Base-by-base conservation (phyloP, 2,329 filamentous ascomycete genomes). In the Pyricularia pennisetigena region DNA sequence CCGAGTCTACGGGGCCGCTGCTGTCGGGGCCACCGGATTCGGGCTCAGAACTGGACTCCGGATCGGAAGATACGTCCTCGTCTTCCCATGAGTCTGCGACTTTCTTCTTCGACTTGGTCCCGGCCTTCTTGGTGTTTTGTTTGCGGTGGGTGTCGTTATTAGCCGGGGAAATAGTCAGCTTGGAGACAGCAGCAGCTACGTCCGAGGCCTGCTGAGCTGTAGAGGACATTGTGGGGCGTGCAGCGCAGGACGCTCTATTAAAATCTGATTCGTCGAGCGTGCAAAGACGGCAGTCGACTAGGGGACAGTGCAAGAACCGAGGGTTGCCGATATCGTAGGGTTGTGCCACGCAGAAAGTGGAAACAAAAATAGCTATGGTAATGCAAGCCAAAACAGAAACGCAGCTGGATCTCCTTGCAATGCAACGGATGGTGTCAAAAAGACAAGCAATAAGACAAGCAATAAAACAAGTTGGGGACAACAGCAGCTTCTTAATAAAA, bases 21-120 rank as follows among this genome's bases (percentile, higher is more conserved):
- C 71, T 24, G 28, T 75, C 73, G 62, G 73, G 69, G 63, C 75
- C 74, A 74, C 72, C 24, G 59, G 24, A 61, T 49, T 64, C 59
- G 57, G 66, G 16, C 16, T 67, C 66, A 26, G 59, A 49, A 24
- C 28, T 30, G 10, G 29, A 32, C 24, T 82, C 81, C 14, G 82
- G 79, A 20, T 78, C 78, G 7, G 81, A 79, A 23, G 79, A 82
- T 41, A 82, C 78, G 35, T 84, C 82, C 68, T 91, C 91, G 73
- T 95, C 90, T 78, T 93, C 90, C 91, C 91, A 94, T 62, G 89
- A 92, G 71, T 93, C 91, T 67, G 90, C 80, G n/a, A 70, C 71
- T 68, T 77, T 73, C 71, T 80, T 81, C 69, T 70, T 70, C 54
- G 68, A 67, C 71, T 80, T 81, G 69, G 69, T 70, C 67, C 70